Evolutionary conservation across 2,329 filamentous ascomycete species (phyloP).

Genomic region (Daldinia eschscholtzii): DNA sequence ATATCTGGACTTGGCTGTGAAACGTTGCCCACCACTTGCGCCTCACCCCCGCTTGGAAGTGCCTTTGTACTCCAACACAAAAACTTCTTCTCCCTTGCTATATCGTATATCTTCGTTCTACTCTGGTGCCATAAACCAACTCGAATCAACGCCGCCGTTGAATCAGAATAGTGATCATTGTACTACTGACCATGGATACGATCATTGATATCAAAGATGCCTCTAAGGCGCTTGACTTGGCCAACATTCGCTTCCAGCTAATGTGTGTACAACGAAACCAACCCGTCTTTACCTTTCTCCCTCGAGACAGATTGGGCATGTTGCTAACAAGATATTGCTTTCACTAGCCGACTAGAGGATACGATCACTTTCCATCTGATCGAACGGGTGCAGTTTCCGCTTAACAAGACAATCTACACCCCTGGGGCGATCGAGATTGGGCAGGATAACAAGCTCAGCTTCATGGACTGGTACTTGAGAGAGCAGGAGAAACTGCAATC

Average conservation of each 20-base stretch:
- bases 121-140: neutral
- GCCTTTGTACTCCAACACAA: conserved; percentile 12
- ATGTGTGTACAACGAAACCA: conserved; percentile 70
- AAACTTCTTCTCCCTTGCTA: neutral
- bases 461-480: conserved; percentile 93
- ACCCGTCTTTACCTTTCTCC: conserved; percentile 5
- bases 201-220: conserved; percentile 89
- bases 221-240: conserved; percentile 86
- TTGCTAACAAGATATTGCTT: conserved; percentile 21
- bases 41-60: neutral
- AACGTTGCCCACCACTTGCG: conserved; percentile 3
- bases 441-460: conserved; percentile 67
- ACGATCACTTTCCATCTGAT: conserved; percentile 98
- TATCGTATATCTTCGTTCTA: neutral
- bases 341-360: conserved; percentile 87
- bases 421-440: conserved; percentile 85
- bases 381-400: conserved; percentile 96
- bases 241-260: conserved; percentile 92
- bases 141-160: neutral
- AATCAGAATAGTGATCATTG: neutral
- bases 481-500: conserved; percentile 94
- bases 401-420: conserved; percentile 88
- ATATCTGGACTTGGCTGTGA: neutral
- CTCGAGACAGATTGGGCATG: neutral
- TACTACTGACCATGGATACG: conserved; percentile 76